These are phyloP conservation scores for Exophiala aquamarina DNA, from an alignment of 2,329 filamentous ascomycete genomes.

Conservation along the genomic window DNA sequence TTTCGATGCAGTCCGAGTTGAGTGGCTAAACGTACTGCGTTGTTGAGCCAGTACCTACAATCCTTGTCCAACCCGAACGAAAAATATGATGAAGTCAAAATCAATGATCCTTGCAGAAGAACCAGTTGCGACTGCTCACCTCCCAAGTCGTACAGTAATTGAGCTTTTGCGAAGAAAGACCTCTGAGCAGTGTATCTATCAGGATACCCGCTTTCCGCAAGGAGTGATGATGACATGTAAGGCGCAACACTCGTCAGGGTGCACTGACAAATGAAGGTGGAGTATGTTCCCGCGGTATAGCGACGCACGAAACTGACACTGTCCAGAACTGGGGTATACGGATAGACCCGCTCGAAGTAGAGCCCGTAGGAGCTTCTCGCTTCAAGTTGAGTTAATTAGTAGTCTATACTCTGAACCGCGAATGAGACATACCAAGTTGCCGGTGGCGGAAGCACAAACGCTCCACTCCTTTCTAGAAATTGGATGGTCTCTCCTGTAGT, in stretches of 20 bases:
- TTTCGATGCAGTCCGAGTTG: constrained; percentile 24
- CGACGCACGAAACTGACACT: constrained; percentile 26
- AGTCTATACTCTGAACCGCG: constrained; percentile 11
- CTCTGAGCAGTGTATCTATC: constrained; percentile 26
- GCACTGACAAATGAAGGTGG: constrained; percentile 26
- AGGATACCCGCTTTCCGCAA: constrained; percentile 27
- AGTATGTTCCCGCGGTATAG: constrained; percentile 27
- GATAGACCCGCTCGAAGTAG: constrained; percentile 29
- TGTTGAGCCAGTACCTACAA: constrained; percentile 29
- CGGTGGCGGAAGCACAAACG: constrained; percentile 27
- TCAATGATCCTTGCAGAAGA: constrained; percentile 29
- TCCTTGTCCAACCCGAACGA: constrained; percentile 25
- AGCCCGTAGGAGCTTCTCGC: constrained; percentile 26
- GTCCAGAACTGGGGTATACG: constrained; percentile 25
- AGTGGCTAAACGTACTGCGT: constrained; percentile 27
- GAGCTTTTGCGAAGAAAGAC: constrained; percentile 29
- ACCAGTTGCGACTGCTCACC: constrained; percentile 26
- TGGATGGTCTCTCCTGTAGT: constrained; percentile 27
- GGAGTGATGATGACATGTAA: constrained; percentile 25
- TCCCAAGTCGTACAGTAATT: constrained; percentile 28
- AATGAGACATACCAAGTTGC: constrained; percentile 23
- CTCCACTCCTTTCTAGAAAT: constrained; percentile 29
- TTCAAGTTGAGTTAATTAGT: no score
- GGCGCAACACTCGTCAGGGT: constrained; percentile 26
- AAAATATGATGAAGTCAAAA: constrained; percentile 28